Base-by-base conservation (phyloP, 768 basidiomycete species). In the Candolleomyces aberdarensis region DNA sequence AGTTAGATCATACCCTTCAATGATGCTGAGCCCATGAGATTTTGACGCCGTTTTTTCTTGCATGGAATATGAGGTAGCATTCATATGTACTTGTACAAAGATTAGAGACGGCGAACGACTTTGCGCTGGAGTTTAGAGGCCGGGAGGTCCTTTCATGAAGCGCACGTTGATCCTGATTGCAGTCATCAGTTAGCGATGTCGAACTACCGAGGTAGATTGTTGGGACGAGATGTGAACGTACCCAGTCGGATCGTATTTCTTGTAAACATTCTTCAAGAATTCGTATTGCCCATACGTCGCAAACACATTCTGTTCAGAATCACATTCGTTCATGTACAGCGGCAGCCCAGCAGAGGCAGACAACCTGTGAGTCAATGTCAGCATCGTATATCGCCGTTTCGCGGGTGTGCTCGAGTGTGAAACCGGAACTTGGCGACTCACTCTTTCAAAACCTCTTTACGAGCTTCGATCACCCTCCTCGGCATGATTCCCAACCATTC, bases 241-340 rank as follows among this genome's bases (percentile, higher is more conserved):
- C 78, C 77, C 65, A 3, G 69, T 74, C 29, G 78, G 78, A 64
- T 81, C 79, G 57, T 81, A 81, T 62, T 80, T 81, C 9, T 67
- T 66, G 61, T 80, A 79, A 0, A 74, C 76, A 11, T 62, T 51
- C 55, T 71, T 74, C 64, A 81, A 59, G 46, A 74, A 71, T 5
- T 74, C 67, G 52, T 71, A 79, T 14, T 69, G 65, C 3, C 76
- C 76, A 63, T 81, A 81, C 17, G 75, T 76, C 20, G 70, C 64
- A 59, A 78, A 80, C 0, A 75, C 75, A 36, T 74, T 69, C 59
- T 81, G 78, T 0, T 56, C 57, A 3, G 69, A 69, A 61, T 78
- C 78, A 46, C 73, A 75, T 64, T 81, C 78, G 50, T 75, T 76
- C 19, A 79, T 65, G 57, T 76, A 78, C 2, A 79, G 66, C 9